These are phyloP conservation scores for Sedum album DNA, from an alignment of 164 flowering plant genomes.

Conservation along the genomic window DNA sequence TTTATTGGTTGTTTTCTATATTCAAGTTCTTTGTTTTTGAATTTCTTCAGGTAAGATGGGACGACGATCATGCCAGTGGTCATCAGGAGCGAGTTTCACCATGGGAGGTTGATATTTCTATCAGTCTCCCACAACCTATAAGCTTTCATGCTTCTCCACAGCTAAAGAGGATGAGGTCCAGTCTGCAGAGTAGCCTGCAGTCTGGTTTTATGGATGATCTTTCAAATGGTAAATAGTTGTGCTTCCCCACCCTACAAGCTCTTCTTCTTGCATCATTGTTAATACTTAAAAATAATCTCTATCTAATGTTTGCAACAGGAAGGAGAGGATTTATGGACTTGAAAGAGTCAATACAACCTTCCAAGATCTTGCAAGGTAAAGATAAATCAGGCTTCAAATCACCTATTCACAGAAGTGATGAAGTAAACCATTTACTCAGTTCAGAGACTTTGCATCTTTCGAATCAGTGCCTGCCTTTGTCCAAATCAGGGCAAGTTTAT, in stretches of 20 bases:
- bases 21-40: neutral
- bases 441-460: conserved; percentile 32
- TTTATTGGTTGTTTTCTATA: neutral
- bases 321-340: conserved; percentile 52
- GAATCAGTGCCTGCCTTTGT: conserved; percentile 25
- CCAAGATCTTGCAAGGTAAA: conserved; percentile 99
- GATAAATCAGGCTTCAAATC: conserved; percentile 65
- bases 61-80: conserved; percentile 44
- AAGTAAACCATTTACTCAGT: conserved; percentile 31
- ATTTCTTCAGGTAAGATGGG: conserved; percentile 74
- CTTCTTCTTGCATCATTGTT: neutral
- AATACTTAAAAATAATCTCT: conserved; percentile 7
- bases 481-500: conserved; percentile 17
- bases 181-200: conserved; percentile 39
- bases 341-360: conserved; percentile 70
- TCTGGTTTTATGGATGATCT: conserved; percentile 34
- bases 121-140: conserved; percentile 53
- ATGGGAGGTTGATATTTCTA: conserved; percentile 85
- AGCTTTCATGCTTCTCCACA: conserved; percentile 63
- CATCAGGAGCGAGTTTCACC: conserved; percentile 77
- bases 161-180: conserved; percentile 61
- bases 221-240: conserved; percentile 33
- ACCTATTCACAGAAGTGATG: conserved; percentile 46
- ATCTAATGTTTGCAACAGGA: conserved; percentile 21
- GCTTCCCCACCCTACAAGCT: neutral